Conservation (phyloP, 2,329 filamentous ascomycete genomes). For the Aureobasidium leucospermi region DNA sequence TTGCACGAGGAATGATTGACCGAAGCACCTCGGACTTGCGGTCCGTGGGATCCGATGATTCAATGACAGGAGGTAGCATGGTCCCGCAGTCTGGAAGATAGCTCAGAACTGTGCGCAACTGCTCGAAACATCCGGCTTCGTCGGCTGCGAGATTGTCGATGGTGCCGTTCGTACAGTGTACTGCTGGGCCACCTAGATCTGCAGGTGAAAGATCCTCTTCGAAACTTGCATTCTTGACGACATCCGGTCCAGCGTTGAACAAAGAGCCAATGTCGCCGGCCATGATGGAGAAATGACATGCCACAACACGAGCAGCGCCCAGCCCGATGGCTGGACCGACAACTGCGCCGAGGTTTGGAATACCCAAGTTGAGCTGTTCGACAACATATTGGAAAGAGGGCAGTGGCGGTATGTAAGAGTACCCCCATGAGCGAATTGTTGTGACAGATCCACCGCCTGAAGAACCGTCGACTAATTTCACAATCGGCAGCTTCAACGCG, state of each 20-base stretch:
- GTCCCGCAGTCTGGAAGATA: constrained; percentile 53
- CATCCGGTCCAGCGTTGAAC: constrained; percentile 58
- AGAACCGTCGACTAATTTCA: constrained; percentile 58
- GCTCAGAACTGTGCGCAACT: constrained; percentile 49
- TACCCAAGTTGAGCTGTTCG: constrained; percentile 54
- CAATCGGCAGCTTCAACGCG: constrained; percentile 49
- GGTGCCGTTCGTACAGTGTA: constrained; percentile 60
- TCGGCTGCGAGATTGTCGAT: constrained; percentile 57
- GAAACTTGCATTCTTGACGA: constrained; percentile 56
- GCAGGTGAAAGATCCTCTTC: constrained; percentile 54
- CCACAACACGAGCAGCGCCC: constrained; percentile 54
- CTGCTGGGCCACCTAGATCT: constrained; percentile 52
- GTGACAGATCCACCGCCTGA: constrained; percentile 57
- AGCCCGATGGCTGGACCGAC: constrained; percentile 57
- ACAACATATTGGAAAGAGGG: constrained; percentile 47
- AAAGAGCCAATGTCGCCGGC: constrained; percentile 54
- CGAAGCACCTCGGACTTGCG: constrained; percentile 44
- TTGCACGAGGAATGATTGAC: constrained; percentile 50
- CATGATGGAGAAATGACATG: constrained; percentile 61
- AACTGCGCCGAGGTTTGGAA: constrained; percentile 57
- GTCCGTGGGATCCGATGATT: constrained; percentile 42
- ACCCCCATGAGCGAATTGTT: constrained; percentile 49
- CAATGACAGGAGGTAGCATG: constrained; percentile 43
- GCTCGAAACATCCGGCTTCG: constrained; percentile 55
- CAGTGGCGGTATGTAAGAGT: constrained; percentile 54